phyloP scores from a whole-genome alignment of 2,329 filamentous ascomycete genomes.

The Plectosphaerella cucumerina region DNA sequence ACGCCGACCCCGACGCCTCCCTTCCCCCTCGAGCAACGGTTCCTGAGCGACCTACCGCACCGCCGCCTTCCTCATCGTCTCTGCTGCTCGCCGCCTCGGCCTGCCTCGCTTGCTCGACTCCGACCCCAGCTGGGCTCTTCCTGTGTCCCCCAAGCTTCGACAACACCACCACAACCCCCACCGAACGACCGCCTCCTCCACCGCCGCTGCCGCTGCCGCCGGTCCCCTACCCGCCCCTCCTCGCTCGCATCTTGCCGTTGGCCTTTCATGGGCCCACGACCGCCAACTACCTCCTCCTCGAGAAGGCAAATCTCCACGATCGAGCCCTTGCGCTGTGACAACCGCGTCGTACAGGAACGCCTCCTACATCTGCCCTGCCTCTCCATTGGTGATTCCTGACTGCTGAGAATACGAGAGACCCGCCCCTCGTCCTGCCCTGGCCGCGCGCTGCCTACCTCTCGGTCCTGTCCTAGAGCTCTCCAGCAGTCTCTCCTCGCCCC shows the following conservation, averaged over 20 bases:
- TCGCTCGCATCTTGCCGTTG: constrained; percentile 2
- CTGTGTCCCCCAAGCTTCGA: neutral
- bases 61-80: no score
- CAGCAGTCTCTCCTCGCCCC: constrained; percentile 1
- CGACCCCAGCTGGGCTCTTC: neutral
- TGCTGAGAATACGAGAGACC: constrained; percentile 27
- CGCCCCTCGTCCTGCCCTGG: no score
- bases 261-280: constrained; percentile 13
- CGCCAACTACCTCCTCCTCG: constrained; percentile 11
- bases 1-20: neutral
- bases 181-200: neutral
- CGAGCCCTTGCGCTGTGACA: constrained; percentile 11
- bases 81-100: no score
- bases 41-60: no score
- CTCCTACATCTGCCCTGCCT: constrained; percentile 22
- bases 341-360: constrained; percentile 26
- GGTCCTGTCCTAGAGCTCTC: constrained; percentile 2
- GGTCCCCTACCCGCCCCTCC: constrained; percentile 7
- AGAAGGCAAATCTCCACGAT: constrained; percentile 13
- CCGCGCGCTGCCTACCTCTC: neutral
- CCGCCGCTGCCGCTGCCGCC: neutral
- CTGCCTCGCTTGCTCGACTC: neutral
- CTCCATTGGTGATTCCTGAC: constrained; percentile 25
- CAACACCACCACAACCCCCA: neutral
- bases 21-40: no score